Evolutionary conservation across 2,329 filamentous ascomycete species (phyloP).

Genomic region (Cryphonectria carpinicola): DNA sequence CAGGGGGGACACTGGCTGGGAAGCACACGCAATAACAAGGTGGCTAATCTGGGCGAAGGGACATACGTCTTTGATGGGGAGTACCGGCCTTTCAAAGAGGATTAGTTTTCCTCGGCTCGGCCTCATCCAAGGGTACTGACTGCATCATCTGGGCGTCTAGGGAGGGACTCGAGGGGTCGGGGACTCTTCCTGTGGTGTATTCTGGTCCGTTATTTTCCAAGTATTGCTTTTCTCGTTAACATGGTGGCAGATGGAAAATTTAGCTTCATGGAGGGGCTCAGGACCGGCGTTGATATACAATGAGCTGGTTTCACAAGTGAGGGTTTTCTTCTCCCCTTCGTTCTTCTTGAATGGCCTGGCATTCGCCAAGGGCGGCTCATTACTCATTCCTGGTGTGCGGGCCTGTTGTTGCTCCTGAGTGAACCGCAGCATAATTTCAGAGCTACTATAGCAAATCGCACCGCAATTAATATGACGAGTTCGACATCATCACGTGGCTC

Average conservation of each 20-base stretch:
- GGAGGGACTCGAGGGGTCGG: neutral
- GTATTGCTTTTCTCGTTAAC: neutral
- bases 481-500: neutral
- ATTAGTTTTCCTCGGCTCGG: neutral
- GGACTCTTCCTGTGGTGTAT: neutral
- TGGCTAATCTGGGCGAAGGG: constrained; percentile 31
- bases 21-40: constrained; percentile 31
- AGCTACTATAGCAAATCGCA: neutral
- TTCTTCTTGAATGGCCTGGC: neutral
- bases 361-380: neutral
- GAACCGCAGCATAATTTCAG: neutral
- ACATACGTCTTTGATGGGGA: constrained; percentile 33
- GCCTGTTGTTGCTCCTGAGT: neutral
- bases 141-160: constrained; percentile 2
- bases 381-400: neutral
- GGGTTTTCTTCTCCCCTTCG: neutral
- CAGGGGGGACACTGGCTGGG: constrained; percentile 31
- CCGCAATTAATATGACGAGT: neutral
- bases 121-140: neutral
- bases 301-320: neutral
- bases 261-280: neutral
- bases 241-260: neutral
- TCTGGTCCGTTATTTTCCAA: neutral
- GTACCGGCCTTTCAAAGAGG: constrained; percentile 33
- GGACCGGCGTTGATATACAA: neutral